Evolutionary conservation across 2,329 filamentous ascomycete species (phyloP).

Genomic region (Cladosporium sp.): DNA sequence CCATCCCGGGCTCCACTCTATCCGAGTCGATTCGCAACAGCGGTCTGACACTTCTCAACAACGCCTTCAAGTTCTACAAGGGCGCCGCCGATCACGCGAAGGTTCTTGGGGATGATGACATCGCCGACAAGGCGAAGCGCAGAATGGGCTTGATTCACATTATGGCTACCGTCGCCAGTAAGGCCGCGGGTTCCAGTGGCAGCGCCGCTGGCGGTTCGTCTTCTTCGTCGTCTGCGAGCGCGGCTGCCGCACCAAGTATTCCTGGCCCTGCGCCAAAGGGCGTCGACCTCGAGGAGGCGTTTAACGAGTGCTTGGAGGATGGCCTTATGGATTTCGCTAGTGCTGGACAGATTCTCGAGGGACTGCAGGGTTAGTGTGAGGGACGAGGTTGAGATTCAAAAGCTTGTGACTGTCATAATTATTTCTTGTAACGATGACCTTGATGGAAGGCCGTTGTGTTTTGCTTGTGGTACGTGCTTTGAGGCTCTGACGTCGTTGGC

Average conservation of each 20-base stretch:
- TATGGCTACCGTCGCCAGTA: conserved; percentile 42
- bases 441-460: conserved; percentile 4
- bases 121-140: conserved; percentile 48
- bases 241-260: conserved; percentile 32
- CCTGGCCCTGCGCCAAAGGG: conserved; percentile 42
- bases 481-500: conserved; percentile 3
- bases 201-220: conserved; percentile 27
- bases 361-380: conserved; percentile 9
- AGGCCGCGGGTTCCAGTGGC: conserved; percentile 42
- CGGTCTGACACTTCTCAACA: conserved; percentile 51
- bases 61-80: conserved; percentile 60
- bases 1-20: conserved; percentile 32
- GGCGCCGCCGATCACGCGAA: conserved; percentile 48
- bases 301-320: conserved; percentile 56
- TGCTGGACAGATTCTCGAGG: conserved; percentile 13
- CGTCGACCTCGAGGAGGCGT: conserved; percentile 44
- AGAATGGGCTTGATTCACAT: conserved; percentile 37
- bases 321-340: conserved; percentile 43
- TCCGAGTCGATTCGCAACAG: conserved; percentile 48
- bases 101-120: conserved; percentile 49
- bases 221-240: conserved; percentile 4
- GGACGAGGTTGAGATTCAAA: background rate
- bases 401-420: background rate
- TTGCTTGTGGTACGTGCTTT: conserved; percentile 14
- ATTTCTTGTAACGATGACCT: background rate